Percentiles rank a stretch among this genome's conserved stretches.
Evolutionary conservation across 1,284 basidiomycete genomes (phyloP).

Genomic region (Polyporus tsugae): DNA sequence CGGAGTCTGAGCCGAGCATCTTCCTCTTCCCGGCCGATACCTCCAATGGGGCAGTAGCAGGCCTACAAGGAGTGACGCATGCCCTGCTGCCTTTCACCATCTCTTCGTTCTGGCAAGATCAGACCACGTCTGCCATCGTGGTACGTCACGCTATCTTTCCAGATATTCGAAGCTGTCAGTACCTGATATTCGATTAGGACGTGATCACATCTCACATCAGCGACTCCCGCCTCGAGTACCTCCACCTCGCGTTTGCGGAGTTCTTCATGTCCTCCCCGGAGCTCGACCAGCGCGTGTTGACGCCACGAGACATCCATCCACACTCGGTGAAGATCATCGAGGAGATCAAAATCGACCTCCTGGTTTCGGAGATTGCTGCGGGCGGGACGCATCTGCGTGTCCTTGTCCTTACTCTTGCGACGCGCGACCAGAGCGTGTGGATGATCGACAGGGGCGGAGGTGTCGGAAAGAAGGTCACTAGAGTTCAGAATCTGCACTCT

Average conservation of each 20-base stretch:
- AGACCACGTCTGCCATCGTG: not conserved
- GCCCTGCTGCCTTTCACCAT: not conserved
- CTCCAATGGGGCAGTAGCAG: not conserved
- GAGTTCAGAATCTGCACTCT: slow-evolving; percentile 5
- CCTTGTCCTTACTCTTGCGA: slow-evolving; percentile 14
- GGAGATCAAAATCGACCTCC: slow-evolving; percentile 11
- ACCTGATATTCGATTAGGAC: not conserved
- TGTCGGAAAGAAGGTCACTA: not conserved
- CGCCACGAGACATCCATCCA: not conserved
- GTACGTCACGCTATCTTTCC: not conserved
- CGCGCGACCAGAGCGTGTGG: slow-evolving; percentile 20
- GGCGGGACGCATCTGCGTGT: slow-evolving; percentile 8
- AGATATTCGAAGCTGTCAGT: not conserved
- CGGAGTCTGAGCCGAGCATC: slow-evolving; percentile 3
- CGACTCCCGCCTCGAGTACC: slow-evolving; percentile 14
- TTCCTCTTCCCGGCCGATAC: not conserved
- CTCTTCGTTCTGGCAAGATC: not conserved
- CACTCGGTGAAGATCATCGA: not conserved
- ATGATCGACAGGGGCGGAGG: not conserved
- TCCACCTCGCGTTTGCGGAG: slow-evolving; percentile 17
- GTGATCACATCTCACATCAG: slow-evolving; percentile 3
- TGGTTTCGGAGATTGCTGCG: slow-evolving; percentile 6
- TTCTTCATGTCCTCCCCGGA: slow-evolving; percentile 13
- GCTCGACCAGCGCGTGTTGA: slow-evolving; percentile 10
- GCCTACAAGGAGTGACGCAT: not conserved